Evolutionary conservation across 75 land plant species (phyloP).

Genomic region (Larix kaempferi): DNA sequence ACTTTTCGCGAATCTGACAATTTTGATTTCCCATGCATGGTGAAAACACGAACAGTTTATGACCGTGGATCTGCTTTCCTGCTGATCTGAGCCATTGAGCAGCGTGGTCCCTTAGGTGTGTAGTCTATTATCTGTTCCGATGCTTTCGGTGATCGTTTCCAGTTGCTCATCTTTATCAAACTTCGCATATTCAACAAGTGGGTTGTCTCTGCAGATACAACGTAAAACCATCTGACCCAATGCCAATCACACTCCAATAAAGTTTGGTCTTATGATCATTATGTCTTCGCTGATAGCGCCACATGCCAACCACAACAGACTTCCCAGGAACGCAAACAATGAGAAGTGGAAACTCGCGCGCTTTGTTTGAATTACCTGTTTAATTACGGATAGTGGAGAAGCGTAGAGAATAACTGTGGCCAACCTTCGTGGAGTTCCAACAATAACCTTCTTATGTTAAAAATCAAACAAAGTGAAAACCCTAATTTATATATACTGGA

Average conservation of each 20-base stretch:
- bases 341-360: conserved; percentile 18
- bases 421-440: neutral
- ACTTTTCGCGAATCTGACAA: too few species aligned
- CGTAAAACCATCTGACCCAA: neutral
- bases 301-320: conserved; percentile 14
- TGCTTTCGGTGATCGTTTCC: neutral
- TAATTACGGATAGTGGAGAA: neutral
- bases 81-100: too few species aligned
- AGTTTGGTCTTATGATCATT: conserved; percentile 11
- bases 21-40: too few species aligned
- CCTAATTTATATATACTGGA: too few species aligned
- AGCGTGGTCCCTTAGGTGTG: too few species aligned
- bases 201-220: neutral
- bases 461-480: too few species aligned
- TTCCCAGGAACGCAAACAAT: conserved; percentile 13
- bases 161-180: neutral
- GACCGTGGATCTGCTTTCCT: too few species aligned
- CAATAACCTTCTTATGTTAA: neutral
- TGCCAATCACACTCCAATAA: neutral
- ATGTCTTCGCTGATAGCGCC: conserved; percentile 14
- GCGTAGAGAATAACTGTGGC: conserved; percentile 2
- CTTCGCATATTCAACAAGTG: neutral
- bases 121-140: neutral
- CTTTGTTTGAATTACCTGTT: conserved; percentile 15
- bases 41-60: too few species aligned